phyloP scores from a whole-genome alignment of 345 rosid species.

The Theobroma cacao region DNA sequence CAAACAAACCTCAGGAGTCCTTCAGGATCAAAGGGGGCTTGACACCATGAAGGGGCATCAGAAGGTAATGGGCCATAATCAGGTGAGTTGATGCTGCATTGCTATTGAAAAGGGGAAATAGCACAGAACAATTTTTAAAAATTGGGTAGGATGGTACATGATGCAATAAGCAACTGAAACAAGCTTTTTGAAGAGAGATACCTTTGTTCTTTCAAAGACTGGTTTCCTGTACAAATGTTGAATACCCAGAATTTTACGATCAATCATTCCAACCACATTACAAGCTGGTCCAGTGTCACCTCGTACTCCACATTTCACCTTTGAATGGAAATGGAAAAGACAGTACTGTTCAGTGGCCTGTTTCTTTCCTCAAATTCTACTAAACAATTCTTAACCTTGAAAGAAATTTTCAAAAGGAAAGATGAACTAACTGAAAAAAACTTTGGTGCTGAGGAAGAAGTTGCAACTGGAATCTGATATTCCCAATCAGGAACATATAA shows the following conservation, averaged over 20 bases:
- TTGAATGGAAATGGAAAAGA: slow-evolving; percentile 14
- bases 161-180: slow-evolving; percentile 7
- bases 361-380: neutral
- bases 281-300: slow-evolving; percentile 87
- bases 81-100: slow-evolving; percentile 80
- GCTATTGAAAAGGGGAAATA: slow-evolving; percentile 32
- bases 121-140: neutral
- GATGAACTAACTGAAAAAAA: slow-evolving; percentile 44
- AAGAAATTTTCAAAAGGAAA: neutral
- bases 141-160: neutral
- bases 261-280: slow-evolving; percentile 83
- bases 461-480: slow-evolving; percentile 48
- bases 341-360: neutral
- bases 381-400: neutral
- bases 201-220: slow-evolving; percentile 60
- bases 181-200: slow-evolving; percentile 15
- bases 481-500: slow-evolving; percentile 78
- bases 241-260: slow-evolving; percentile 63
- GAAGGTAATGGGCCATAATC: slow-evolving; percentile 66
- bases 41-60: slow-evolving; percentile 91
- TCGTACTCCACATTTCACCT: slow-evolving; percentile 78
- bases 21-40: slow-evolving; percentile 95
- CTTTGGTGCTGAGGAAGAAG: slow-evolving; percentile 38
- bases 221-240: slow-evolving; percentile 73
- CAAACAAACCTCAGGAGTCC: slow-evolving; percentile 69